phyloP scores from a whole-genome alignment of 2,329 filamentous ascomycete genomes.

The Alternaria consortialis region DNA sequence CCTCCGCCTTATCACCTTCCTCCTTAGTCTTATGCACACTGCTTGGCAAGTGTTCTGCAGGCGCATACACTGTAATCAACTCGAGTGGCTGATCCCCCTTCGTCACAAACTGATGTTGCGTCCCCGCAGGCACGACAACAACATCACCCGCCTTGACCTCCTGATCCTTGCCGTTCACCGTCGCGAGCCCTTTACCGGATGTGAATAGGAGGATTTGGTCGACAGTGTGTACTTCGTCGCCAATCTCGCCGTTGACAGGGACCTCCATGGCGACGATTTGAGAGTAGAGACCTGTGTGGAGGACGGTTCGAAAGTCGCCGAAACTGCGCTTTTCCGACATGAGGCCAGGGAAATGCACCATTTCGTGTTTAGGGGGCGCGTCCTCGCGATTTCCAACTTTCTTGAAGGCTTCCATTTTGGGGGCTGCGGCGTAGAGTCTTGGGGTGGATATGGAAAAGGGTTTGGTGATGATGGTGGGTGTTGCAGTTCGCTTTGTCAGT shows the following conservation, averaged over 20 bases:
- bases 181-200: constrained; percentile 65
- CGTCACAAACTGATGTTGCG: constrained; percentile 72
- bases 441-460: not conserved
- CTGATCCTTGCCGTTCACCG: constrained; percentile 67
- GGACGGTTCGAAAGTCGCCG: constrained; percentile 67
- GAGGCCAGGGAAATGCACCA: constrained; percentile 69
- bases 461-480: constrained; percentile 4
- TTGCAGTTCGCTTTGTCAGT: not conserved
- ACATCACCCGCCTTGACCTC: constrained; percentile 64
- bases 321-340: constrained; percentile 64
- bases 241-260: constrained; percentile 70
- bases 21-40: constrained; percentile 71
- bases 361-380: constrained; percentile 54
- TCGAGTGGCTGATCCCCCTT: constrained; percentile 67
- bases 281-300: constrained; percentile 69
- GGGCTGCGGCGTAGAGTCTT: not conserved
- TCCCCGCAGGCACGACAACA: constrained; percentile 71
- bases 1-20: constrained; percentile 69
- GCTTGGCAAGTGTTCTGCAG: constrained; percentile 68
- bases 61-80: constrained; percentile 69
- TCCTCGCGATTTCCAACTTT: constrained; percentile 38
- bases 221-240: constrained; percentile 71
- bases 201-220: constrained; percentile 73
- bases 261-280: constrained; percentile 73
- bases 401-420: constrained; percentile 37